Percentiles rank a stretch among this genome's conserved stretches.
These are phyloP conservation scores for Podila verticillata DNA, from an alignment of 192 early-diverging fungal species.

Conservation along the genomic window DNA sequence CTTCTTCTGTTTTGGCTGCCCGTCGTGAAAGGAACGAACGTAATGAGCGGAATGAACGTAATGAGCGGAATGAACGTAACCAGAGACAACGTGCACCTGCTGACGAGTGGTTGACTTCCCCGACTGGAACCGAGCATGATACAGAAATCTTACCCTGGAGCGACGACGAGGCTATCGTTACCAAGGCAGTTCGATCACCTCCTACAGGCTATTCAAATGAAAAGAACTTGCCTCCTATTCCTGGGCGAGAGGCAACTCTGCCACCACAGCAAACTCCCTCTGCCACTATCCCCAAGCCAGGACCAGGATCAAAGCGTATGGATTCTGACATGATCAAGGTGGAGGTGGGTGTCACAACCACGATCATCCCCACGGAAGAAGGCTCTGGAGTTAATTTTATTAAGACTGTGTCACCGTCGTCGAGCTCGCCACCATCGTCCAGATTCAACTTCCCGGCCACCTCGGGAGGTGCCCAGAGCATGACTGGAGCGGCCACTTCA, in stretches of 20 bases:
- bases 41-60: constrained; percentile 7
- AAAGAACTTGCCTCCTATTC: constrained; percentile 32
- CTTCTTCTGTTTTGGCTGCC: constrained; percentile 33
- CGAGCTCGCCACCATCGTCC: constrained; percentile 6
- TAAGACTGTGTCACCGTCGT: constrained; percentile 19
- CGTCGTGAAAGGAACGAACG: constrained; percentile 34
- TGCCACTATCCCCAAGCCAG: neutral
- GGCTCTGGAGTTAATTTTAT: constrained; percentile 37
- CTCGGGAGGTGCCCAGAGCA: constrained; percentile 12
- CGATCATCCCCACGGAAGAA: constrained; percentile 29
- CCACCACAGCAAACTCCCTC: neutral
- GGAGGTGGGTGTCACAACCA: constrained; percentile 33
- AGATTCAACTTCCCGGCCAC: neutral
- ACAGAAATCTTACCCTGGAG: constrained; percentile 49
- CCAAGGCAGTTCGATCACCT: constrained; percentile 41
- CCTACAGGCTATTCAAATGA: constrained; percentile 38
- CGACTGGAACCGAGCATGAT: constrained; percentile 44
- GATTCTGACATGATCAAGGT: constrained; percentile 51
- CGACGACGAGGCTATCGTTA: constrained; percentile 47
- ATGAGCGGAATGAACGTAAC: constrained; percentile 8
- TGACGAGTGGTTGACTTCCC: constrained; percentile 44
- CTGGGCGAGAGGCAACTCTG: neutral
- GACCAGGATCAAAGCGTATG: neutral
- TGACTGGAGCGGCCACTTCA: constrained; percentile 25
- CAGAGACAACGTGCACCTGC: neutral